Conservation (phyloP, 805 yeast genomes). For the Dipodascopsis uninucleata region DNA sequence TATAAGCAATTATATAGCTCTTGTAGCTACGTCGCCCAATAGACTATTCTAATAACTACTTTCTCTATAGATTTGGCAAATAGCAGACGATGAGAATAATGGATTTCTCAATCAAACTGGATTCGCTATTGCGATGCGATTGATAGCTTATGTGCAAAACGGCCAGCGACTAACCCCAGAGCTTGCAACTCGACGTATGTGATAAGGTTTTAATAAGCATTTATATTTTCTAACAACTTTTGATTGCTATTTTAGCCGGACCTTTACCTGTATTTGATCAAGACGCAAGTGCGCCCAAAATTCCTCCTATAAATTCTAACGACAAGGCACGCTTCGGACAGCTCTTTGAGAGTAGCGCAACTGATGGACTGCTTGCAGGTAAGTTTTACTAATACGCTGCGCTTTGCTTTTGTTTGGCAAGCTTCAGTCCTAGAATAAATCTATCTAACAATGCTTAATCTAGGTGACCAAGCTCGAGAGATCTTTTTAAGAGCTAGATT, state of each 20-base stretch:
- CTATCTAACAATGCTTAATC: no score
- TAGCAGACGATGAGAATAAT: slow-evolving; percentile 82
- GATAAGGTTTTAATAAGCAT: slow-evolving; percentile 25
- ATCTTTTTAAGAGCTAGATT: slow-evolving; percentile 86
- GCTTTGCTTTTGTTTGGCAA: no score
- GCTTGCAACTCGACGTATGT: slow-evolving; percentile 42
- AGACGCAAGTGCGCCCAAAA: slow-evolving; percentile 5
- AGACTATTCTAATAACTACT: not conserved
- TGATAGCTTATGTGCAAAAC: slow-evolving; percentile 80
- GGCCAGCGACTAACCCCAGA: slow-evolving; percentile 58
- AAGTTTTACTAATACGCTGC: not conserved
- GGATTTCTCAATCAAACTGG: slow-evolving; percentile 81
- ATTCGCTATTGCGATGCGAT: slow-evolving; percentile 80
- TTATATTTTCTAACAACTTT: not conserved
- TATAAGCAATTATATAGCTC: not conserved
- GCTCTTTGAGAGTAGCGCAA: slow-evolving; percentile 19
- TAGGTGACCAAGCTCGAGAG: slow-evolving; percentile 67
- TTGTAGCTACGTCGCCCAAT: not conserved
- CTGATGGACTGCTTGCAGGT: slow-evolving; percentile 16
- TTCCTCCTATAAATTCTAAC: slow-evolving; percentile 38
- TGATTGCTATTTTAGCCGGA: slow-evolving; percentile 41
- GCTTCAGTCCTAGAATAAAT: no score
- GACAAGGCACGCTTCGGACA: slow-evolving; percentile 39
- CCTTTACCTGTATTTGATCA: slow-evolving; percentile 61
- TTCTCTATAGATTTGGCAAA: slow-evolving; percentile 66